Evolutionary conservation across 306 rosid species (phyloP), one percentile per base, ranked within the genome.

Genomic region (Vigna unguiculata): DNA sequence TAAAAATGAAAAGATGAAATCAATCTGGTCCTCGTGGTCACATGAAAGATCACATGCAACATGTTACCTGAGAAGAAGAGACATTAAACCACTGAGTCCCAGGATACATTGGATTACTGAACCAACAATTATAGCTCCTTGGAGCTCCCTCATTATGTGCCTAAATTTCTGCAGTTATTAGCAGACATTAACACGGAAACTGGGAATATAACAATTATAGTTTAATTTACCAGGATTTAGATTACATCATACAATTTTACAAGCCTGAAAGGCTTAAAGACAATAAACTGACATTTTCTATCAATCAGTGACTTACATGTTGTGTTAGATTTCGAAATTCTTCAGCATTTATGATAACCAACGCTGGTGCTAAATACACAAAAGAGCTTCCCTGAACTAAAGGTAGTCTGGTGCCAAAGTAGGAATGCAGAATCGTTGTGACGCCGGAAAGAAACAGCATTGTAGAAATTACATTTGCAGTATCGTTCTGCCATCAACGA

Each of bases 311-410:
- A 76, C 98, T 85, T 83, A 91, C 98, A 82, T 91, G 96, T 25
- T 93, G 91, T 0, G 92, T 80, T 54, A 93, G 96, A 82, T 91
- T 87, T 58, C 97, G 90, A 82, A 76, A 88, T 77, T 92, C 97
- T 83, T 85, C 87, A 70, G 98, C 87, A 86, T 95, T 92, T 47
- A 87, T 86, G 78, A 95, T 85, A 36, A 90, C 88, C 72, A 95
- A 69, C 17, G 94, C 98, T 0, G 98, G 97, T 28, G 98, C 97
- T 80, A 95, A 86, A 87, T 89, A 90, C 60, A 92, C 92, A 83
- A 92, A 92, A 7, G 98, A 95, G 83, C 96, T 95, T 84, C 98
- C 98, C 84, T 95, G 98, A 83, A 95, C 97, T 79, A 95, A 82
- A 47, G 98, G 98, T 69, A 95, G 84, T 12, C 97, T 89, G 11